Evolutionary conservation across 2,329 filamentous ascomycete genomes (phyloP), one percentile per base, ranked within the genome.

Genomic region (Lachnellula suecica): DNA sequence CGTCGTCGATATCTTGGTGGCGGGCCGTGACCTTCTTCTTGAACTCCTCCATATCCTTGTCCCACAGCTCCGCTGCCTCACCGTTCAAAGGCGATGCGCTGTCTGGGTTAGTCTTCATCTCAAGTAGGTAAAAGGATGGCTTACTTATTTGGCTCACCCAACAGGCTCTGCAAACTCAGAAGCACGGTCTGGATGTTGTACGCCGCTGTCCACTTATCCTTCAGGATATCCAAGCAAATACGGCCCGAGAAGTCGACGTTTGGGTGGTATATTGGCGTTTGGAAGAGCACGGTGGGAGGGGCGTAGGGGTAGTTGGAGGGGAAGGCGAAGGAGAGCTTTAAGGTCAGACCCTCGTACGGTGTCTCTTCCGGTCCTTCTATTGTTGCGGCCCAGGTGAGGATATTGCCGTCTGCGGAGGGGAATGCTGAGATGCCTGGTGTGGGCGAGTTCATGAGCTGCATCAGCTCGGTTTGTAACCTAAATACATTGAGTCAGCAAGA

Each of bases 61-160:
- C 93, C 92, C 94, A 99, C 38, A 99, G 79, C 70, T 96, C 89
- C 15, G 95, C 94, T 25, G 94, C 94, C 72, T 99, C 92, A 54
- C 91, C 95, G 65, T 99, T 99, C 59, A 99, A 78, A 2, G 94
- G 94, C 60, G 91, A 96, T 53, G 94, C 84, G 71, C 93, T 97
- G 58, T 52, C 44, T 17, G 27, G 13, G 56, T 69, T 50, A 66
- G 62, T 38, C 44, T 31, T 11, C 19, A 37, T 31, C 38, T n/a
- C n/a, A 42, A 31, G 3, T 38, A 45, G 29, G 19, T 49, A 43
- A 19, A 24, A 20, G 35, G 10, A 24, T 44, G 6, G 75, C 89
- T 72, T 76, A 97, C 94, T 99, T 99, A 76, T 99, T 99, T 31
- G 94, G 94, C 74, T 99, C 94, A 23, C 93, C 94, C 27, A 99